A percentile compares a stretch with the other conserved stretches of the same genome.
Conservation (phyloP, 2,329 filamentous ascomycete genomes). For the Pestalotiopsis sp. region DNA sequence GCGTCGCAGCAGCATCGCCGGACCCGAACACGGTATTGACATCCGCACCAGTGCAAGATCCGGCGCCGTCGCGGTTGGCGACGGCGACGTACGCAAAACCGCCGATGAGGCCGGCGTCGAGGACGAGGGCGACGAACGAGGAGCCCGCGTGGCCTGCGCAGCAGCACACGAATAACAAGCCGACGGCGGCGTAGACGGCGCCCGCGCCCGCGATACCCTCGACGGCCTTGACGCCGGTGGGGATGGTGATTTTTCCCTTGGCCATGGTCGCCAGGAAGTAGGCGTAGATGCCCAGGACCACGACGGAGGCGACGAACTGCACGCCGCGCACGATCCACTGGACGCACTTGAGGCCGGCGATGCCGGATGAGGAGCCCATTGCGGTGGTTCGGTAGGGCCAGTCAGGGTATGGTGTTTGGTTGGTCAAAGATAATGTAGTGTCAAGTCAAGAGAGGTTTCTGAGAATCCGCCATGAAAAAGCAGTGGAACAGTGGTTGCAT, state of each 20-base stretch:
- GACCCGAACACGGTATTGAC: constrained; percentile 6
- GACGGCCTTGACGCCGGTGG: constrained; percentile 61
- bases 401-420: not conserved
- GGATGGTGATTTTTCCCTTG: constrained; percentile 14
- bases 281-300: constrained; percentile 67
- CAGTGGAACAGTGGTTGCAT: not conserved
- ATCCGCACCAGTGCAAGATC: constrained; percentile 51
- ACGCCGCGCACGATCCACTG: constrained; percentile 63
- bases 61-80: constrained; percentile 61
- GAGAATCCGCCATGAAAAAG: not conserved
- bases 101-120: constrained; percentile 65
- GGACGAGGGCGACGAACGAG: constrained; percentile 56
- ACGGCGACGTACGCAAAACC: constrained; percentile 68
- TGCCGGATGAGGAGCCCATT: constrained; percentile 5
- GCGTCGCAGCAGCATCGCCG: not conserved
- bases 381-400: not conserved
- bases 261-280: constrained; percentile 57
- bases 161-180: constrained; percentile 64
- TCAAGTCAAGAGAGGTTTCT: no score
- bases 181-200: constrained; percentile 64
- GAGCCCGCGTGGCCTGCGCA: constrained; percentile 58
- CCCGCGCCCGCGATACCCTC: constrained; percentile 64
- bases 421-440: not conserved
- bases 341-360: constrained; percentile 23
- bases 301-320: constrained; percentile 61